A percentile compares a stretch with the other conserved stretches of the same genome.
Conservation (phyloP, 73 alveolate genomes). For the Paramecium sexaurelia region DNA sequence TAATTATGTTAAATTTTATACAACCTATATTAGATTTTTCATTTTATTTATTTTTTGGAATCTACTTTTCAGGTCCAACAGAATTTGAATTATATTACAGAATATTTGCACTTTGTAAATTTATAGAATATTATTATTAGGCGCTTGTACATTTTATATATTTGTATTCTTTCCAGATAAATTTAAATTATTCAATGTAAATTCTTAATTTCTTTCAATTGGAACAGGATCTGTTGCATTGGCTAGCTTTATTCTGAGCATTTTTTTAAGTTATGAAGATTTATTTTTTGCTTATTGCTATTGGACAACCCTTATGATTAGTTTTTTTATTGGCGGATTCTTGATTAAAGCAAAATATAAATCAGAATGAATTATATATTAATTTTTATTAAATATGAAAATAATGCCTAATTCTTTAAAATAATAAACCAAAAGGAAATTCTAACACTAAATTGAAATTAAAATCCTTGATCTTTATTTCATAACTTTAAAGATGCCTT, state of each 20-base stretch:
- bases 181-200: background rate
- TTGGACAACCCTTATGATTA: background rate
- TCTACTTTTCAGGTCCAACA: background rate
- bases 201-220: background rate
- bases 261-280: background rate
- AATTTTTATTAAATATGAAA: background rate
- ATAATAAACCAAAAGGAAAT: background rate
- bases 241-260: background rate
- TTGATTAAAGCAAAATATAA: background rate
- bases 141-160: background rate
- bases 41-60: background rate
- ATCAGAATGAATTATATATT: background rate
- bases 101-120: background rate
- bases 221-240: background rate
- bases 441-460: background rate
- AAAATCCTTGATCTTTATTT: too few species aligned
- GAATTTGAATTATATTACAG: background rate
- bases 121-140: background rate
- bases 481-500: too few species aligned
- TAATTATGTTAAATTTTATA: background rate
- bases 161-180: background rate
- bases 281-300: background rate
- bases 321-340: background rate
- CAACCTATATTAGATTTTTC: background rate
- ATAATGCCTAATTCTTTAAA: background rate